Conservation (phyloP, 176 grass and related monocot species). For the Areca catechu region DNA sequence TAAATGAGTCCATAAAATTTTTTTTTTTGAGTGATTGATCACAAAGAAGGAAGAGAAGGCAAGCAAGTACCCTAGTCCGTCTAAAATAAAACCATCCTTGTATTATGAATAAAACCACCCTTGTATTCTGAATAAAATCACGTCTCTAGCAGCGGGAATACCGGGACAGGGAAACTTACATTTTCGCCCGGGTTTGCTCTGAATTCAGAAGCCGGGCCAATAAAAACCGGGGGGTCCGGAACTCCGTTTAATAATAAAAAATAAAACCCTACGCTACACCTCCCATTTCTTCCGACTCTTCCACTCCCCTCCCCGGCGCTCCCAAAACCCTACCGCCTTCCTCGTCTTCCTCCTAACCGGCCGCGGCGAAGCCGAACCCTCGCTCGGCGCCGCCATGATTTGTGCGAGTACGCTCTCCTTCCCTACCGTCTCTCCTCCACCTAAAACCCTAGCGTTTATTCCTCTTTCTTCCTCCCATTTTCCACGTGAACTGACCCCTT, state of each 20-base stretch:
- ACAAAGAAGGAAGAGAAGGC: too few relatives aligned
- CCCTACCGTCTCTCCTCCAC: neutral
- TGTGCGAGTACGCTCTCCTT: constrained; percentile 56
- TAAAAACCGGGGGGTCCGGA: too few relatives aligned
- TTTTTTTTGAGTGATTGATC: too few relatives aligned
- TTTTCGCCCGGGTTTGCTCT: too few relatives aligned
- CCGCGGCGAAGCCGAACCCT: neutral
- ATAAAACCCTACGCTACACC: constrained; percentile 48
- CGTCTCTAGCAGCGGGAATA: too few relatives aligned
- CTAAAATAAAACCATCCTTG: too few relatives aligned
- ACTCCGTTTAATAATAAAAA: constrained; percentile 1
- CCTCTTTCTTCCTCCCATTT: constrained; percentile 4
- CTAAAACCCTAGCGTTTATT: constrained; percentile 25
- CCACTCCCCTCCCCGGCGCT: constrained; percentile 3
- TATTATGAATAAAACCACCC: too few relatives aligned
- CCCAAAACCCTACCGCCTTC: constrained; percentile 14
- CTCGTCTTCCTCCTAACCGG: constrained; percentile 6
- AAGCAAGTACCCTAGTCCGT: too few relatives aligned
- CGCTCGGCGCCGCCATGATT: constrained; percentile 46
- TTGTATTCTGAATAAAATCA: too few relatives aligned
- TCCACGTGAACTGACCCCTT: neutral
- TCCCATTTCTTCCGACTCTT: constrained; percentile 2
- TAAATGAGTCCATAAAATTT: too few relatives aligned
- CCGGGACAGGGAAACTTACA: too few relatives aligned
- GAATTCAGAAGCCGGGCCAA: too few relatives aligned